These are phyloP conservation scores for Cytospora piceae DNA, from an alignment of 2,329 filamentous ascomycete genomes.

Conservation along the genomic window DNA sequence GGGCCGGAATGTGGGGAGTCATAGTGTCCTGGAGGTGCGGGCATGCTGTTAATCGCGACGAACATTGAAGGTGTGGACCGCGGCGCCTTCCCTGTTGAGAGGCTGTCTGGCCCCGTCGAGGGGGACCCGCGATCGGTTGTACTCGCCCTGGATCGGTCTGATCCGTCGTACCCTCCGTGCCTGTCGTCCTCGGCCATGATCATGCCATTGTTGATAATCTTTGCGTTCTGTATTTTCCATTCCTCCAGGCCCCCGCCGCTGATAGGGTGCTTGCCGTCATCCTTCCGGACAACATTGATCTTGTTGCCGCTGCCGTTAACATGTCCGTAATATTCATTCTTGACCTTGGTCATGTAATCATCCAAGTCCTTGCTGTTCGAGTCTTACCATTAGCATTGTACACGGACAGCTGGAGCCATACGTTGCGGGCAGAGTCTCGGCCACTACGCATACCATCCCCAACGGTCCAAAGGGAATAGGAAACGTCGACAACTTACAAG, in stretches of 20 bases:
- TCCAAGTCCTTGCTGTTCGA: slow-evolving; percentile 48
- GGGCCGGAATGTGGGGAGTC: neutral
- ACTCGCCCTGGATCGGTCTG: slow-evolving; percentile 38
- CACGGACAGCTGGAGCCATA: neutral
- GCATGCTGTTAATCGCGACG: slow-evolving; percentile 44
- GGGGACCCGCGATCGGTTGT: slow-evolving; percentile 38
- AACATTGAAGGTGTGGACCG: slow-evolving; percentile 42
- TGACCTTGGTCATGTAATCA: slow-evolving; percentile 55
- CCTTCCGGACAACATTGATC: slow-evolving; percentile 12
- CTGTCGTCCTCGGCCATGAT: slow-evolving; percentile 42
- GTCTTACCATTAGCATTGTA: neutral
- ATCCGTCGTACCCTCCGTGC: slow-evolving; percentile 27
- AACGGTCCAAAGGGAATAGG: neutral
- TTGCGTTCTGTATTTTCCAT: slow-evolving; percentile 48
- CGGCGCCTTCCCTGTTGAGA: slow-evolving; percentile 33
- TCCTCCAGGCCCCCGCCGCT: slow-evolving; percentile 59
- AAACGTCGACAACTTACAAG: slow-evolving; percentile 38
- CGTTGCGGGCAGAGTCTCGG: neutral
- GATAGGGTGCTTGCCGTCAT: slow-evolving; percentile 44
- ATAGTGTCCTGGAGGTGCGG: slow-evolving; percentile 3
- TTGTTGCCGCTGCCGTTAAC: slow-evolving; percentile 33
- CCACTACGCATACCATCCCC: neutral
- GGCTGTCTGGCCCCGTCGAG: slow-evolving; percentile 35
- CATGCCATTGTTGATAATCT: slow-evolving; percentile 50
- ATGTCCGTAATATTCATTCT: slow-evolving; percentile 49